Percentiles rank a stretch among this genome's conserved stretches.
Conservation (phyloP, 176 grass and related monocot species). For the Elymus sibiricus region DNA sequence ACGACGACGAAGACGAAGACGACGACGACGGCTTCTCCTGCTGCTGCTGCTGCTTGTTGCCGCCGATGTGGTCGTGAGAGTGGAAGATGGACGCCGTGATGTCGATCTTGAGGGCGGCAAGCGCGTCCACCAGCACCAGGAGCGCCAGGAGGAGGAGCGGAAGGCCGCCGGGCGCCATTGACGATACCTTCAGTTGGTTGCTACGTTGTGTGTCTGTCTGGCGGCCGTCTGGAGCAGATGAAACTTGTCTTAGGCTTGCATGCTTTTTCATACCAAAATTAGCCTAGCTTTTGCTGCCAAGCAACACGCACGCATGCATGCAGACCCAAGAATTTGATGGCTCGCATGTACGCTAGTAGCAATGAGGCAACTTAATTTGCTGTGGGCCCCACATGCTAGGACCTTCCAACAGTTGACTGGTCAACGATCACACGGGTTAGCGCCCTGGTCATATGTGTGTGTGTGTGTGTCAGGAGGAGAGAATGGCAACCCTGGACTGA, state of each 20-base stretch:
- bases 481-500: too few relatives aligned
- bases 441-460: too few relatives aligned
- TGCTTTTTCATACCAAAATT: not conserved
- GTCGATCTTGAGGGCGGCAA: not conserved
- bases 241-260: not conserved
- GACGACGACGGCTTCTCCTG: not conserved
- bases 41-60: not conserved
- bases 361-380: too few relatives aligned
- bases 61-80: not conserved
- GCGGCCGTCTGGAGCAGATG: not conserved
- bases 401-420: too few relatives aligned
- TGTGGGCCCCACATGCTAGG: too few relatives aligned
- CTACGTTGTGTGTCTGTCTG: not conserved
- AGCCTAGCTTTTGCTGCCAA: not conserved
- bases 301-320: too few relatives aligned
- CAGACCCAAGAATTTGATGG: not conserved
- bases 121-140: not conserved
- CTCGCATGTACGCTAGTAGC: not conserved
- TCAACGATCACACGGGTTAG: too few relatives aligned
- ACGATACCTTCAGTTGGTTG: too few relatives aligned
- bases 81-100: not conserved
- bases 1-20: not conserved
- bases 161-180: not conserved
- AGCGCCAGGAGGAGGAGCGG: not conserved
- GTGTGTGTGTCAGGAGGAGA: too few relatives aligned